Base-by-base conservation (phyloP, 2,329 filamentous ascomycete genomes). In the Paramyrothecium roridum region DNA sequence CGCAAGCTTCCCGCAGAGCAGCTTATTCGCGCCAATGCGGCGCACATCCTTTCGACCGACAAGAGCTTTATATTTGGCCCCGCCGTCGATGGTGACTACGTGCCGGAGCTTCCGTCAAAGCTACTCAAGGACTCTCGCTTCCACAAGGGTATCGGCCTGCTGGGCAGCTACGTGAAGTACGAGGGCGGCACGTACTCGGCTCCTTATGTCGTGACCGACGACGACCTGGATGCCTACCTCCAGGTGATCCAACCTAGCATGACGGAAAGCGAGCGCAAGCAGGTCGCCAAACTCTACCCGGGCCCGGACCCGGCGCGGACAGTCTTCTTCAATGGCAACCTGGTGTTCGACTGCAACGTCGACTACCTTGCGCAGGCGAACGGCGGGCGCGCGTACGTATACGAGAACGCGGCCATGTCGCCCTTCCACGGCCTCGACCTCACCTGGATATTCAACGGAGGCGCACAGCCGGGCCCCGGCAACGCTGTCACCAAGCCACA, bases 61-160 rank as follows among this genome's bases (percentile, higher is more conserved):
- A 43, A 46, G 2, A 30, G 46, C 3, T 59, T 57, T 26, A 45
- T 53, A 3, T 59, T 47, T 43, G 53, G 55, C 1, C 55, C 57
- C 6, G 49, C 50, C 2, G 54, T 59, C 7, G 57, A 60, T 22
- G 53, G 53, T 8, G 26, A 48, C 8, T 54, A 59, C 21, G 55
- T 52, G n/a, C 57, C 55, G 4, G 57, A 52, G 19, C 34, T 57
- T 7, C 54, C 59, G 17, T 20, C 55, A 10, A 57, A 57, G 26
- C 33, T 57, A 16, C 30, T 59, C 12, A 40, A 54, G 3, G 53
- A 57, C 33, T 55, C 54, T 8, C 19, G 50, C 8, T 59, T 43
- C 22, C 33, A 57, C 2, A 57, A 57, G 26, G 45, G 37, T 6
- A 46, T 54, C 21, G 40, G 45, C 21, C 34, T 57, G 11, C 23